Conservation (phyloP, 768 basidiomycete species). For the Thelephora aurantiotincta region DNA sequence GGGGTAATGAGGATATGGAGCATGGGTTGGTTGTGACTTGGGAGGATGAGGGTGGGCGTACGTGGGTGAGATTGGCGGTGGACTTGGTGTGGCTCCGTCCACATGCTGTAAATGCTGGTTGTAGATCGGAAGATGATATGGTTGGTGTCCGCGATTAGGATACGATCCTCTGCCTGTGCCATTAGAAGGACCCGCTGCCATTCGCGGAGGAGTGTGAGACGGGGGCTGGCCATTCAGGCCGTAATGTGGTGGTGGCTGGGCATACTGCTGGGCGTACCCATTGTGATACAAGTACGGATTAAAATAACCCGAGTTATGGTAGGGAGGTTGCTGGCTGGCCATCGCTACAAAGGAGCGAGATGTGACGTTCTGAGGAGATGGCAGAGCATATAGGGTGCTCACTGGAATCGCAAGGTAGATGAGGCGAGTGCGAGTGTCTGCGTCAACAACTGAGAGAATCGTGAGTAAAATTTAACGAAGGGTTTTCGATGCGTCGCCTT, state of each 20-base stretch:
- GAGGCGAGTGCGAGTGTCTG: too few species aligned
- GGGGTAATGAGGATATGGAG: slow-evolving; percentile 16
- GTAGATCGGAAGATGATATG: slow-evolving; percentile 23
- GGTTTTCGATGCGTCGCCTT: too few species aligned
- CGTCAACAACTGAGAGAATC: too few species aligned
- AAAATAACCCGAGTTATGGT: background rate
- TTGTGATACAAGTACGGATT: slow-evolving; percentile 24
- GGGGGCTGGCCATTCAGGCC: slow-evolving; percentile 23
- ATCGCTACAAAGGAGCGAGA: background rate
- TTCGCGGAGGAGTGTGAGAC: slow-evolving; percentile 22
- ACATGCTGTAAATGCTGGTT: slow-evolving; percentile 24
- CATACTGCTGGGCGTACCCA: slow-evolving; percentile 7
- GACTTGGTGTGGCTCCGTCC: slow-evolving; percentile 10
- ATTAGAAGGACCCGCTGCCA: slow-evolving; percentile 14
- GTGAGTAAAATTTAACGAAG: too few species aligned
- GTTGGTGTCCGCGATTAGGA: slow-evolving; percentile 22
- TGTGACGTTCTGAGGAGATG: background rate
- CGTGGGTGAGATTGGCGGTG: slow-evolving; percentile 14
- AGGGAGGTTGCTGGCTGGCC: background rate
- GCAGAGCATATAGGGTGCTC: background rate
- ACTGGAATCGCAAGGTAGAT: too few species aligned
- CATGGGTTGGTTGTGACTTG: slow-evolving; percentile 17
- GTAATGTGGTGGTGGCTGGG: slow-evolving; percentile 12
- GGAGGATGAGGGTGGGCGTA: slow-evolving; percentile 18
- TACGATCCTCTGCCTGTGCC: slow-evolving; percentile 16